Conservation (phyloP, 1,284 basidiomycete species). For the Malassezia psittaci region DNA sequence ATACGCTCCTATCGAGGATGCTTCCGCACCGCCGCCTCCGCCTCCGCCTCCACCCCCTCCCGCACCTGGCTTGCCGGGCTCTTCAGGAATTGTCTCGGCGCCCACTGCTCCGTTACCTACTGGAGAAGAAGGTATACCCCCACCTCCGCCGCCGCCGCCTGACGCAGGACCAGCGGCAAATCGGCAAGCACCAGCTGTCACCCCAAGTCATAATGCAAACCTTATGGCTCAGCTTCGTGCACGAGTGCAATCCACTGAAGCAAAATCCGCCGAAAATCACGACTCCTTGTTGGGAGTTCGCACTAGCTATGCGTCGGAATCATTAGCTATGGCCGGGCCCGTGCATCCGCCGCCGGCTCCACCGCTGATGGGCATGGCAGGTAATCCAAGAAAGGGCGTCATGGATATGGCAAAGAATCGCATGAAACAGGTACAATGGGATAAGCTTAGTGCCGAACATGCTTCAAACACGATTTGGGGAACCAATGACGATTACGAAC, state of each 20-base stretch:
- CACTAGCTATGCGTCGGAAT: constrained; percentile 23
- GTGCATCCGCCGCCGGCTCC: constrained; percentile 43
- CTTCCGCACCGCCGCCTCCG: constrained; percentile 5
- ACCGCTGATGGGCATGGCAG: background rate
- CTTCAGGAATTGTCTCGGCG: background rate
- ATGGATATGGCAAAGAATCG: constrained; percentile 71
- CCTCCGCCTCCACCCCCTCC: constrained; percentile 23
- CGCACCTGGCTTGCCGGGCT: constrained; percentile 10
- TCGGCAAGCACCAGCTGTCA: constrained; percentile 17
- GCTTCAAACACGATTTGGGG: constrained; percentile 46
- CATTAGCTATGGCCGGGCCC: constrained; percentile 35
- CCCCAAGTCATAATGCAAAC: constrained; percentile 10
- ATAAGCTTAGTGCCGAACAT: constrained; percentile 56
- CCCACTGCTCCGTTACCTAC: background rate
- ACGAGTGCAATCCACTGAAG: background rate
- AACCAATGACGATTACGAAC: constrained; percentile 27
- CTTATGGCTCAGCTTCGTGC: constrained; percentile 23
- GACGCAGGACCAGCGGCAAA: background rate
- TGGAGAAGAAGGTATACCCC: background rate
- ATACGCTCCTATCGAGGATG: background rate
- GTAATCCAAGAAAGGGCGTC: constrained; percentile 73
- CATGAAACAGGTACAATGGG: constrained; percentile 99
- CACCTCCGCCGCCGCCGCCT: background rate
- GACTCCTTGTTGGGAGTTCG: constrained; percentile 37
- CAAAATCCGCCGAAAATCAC: background rate